Percentiles rank a stretch among this genome's conserved stretches.
Conservation (phyloP, 2,329 filamentous ascomycete species). For the Orbilia brochopaga region DNA sequence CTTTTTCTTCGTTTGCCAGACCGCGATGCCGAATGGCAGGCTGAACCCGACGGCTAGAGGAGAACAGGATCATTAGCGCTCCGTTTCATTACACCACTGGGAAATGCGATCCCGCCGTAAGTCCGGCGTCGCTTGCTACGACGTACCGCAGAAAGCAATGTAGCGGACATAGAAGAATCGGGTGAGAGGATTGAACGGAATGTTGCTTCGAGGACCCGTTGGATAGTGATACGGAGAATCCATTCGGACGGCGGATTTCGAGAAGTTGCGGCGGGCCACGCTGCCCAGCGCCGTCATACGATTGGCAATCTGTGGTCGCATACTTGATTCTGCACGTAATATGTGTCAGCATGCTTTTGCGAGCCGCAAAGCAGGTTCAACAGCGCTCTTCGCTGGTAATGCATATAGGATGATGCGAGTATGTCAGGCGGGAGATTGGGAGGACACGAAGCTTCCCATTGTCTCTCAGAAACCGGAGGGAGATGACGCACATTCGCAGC, state of each 20-base stretch:
- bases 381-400: background rate
- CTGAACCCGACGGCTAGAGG: constrained; percentile 64
- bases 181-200: constrained; percentile 95
- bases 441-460: too few species aligned
- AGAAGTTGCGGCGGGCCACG: constrained; percentile 37
- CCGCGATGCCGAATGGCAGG: constrained; percentile 68
- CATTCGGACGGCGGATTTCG: constrained; percentile 41
- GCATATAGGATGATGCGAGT: background rate
- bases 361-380: too few species aligned
- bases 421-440: too few species aligned
- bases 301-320: constrained; percentile 36
- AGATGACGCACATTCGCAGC: too few species aligned
- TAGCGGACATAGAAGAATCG: constrained; percentile 82
- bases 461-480: too few species aligned
- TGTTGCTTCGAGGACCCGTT: constrained; percentile 90
- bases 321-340: constrained; percentile 8
- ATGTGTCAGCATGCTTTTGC: background rate
- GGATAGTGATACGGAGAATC: constrained; percentile 83
- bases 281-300: constrained; percentile 17
- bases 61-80: background rate
- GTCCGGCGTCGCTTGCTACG: constrained; percentile 8
- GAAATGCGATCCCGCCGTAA: constrained; percentile 1
- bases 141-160: constrained; percentile 77
- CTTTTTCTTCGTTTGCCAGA: constrained; percentile 60
- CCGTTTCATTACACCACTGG: background rate